These are phyloP conservation scores for Puccinellia tenuiflora DNA, from an alignment of 176 grass and related monocot genomes.

Conservation along the genomic window DNA sequence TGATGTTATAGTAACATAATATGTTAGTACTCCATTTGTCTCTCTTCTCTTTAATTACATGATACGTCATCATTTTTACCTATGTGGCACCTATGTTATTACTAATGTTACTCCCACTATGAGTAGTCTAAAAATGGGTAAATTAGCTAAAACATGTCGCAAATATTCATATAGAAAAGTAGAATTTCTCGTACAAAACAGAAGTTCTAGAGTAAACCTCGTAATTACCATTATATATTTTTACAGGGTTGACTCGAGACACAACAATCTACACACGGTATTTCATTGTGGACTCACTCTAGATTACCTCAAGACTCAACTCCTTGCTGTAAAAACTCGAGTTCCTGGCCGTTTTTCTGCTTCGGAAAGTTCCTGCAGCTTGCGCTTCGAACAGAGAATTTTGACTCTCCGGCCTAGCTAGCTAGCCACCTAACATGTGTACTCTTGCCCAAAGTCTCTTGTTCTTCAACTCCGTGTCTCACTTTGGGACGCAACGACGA, in stretches of 20 bases:
- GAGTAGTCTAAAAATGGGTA: too few relatives aligned
- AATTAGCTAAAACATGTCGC: neutral
- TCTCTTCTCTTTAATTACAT: too few relatives aligned
- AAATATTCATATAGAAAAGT: neutral
- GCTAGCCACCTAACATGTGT: neutral
- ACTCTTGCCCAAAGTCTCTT: too few relatives aligned
- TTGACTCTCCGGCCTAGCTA: neutral
- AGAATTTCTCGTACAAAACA: neutral
- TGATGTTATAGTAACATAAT: too few relatives aligned
- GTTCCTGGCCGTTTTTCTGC: neutral
- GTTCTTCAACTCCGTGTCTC: slow-evolving; percentile 24
- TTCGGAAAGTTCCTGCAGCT: slow-evolving; percentile 23
- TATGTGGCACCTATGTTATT: too few relatives aligned
- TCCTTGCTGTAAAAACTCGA: neutral
- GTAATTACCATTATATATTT: neutral
- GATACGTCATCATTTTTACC: too few relatives aligned
- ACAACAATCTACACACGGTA: neutral
- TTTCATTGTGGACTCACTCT: too few relatives aligned
- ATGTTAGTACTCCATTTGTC: too few relatives aligned
- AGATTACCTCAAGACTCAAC: too few relatives aligned
- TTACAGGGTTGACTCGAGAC: neutral
- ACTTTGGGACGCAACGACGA: slow-evolving; percentile 3
- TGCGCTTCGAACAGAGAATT: slow-evolving; percentile 13
- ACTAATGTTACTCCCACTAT: too few relatives aligned
- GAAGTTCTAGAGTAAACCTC: neutral